These are phyloP conservation scores for Gossypium rotundifolium DNA, from an alignment of 345 rosid genomes.

Conservation along the genomic window DNA sequence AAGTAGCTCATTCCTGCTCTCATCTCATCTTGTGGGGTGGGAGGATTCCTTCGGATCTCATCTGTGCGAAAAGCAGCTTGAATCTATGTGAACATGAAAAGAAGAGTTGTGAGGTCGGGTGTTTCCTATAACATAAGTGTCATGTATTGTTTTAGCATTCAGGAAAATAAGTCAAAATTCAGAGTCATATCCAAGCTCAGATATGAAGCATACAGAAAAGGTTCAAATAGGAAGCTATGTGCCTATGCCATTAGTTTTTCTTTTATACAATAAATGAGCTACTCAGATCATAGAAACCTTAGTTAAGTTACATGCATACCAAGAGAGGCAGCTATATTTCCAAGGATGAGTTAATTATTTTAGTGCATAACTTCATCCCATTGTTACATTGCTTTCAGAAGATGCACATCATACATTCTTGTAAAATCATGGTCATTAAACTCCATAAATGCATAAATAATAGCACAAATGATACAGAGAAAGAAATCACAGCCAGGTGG, in stretches of 20 bases:
- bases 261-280: neutral
- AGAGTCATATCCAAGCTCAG: neutral
- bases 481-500: neutral
- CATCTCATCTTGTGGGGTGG: constrained; percentile 99
- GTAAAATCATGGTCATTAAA: neutral
- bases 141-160: neutral
- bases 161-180: neutral
- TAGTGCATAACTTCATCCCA: neutral
- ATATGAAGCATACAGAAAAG: neutral
- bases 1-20: constrained; percentile 99
- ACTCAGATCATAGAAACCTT: neutral
- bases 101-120: neutral
- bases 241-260: neutral
- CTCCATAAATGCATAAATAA: neutral
- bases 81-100: constrained; percentile 40
- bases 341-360: neutral
- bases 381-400: neutral
- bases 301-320: neutral
- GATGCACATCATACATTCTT: neutral
- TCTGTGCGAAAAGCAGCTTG: constrained; percentile 99
- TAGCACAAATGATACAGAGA: neutral
- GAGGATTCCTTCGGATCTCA: constrained; percentile 94
- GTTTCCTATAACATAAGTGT: neutral
- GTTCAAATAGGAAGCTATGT: neutral
- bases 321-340: neutral